phyloP scores from a whole-genome alignment of 495 filamentous ascomycete species.

The Penicillium goetzii region DNA sequence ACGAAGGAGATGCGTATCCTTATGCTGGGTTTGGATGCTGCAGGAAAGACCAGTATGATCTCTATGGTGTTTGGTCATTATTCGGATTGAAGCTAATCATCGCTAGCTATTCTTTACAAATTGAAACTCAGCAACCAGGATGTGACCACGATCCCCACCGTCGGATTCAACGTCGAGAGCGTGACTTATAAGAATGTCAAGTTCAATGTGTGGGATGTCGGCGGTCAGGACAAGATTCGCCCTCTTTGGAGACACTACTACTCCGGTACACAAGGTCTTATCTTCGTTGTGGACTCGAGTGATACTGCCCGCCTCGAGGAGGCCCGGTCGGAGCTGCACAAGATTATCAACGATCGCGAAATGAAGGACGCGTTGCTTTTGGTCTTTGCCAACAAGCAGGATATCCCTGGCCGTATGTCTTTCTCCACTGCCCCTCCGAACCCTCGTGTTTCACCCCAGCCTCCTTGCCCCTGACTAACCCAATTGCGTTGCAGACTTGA shows the following conservation, averaged over 20 bases:
- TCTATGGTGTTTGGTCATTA: not conserved
- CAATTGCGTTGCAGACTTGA: slow-evolving; percentile 64
- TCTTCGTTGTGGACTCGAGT: slow-evolving; percentile 95
- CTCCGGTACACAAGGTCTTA: slow-evolving; percentile 93
- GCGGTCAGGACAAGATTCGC: slow-evolving; percentile 98
- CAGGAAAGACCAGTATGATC: slow-evolving; percentile 87
- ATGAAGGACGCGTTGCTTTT: slow-evolving; percentile 95
- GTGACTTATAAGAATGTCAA: slow-evolving; percentile 99
- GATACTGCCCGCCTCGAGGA: slow-evolving; percentile 88
- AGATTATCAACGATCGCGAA: slow-evolving; percentile 95
- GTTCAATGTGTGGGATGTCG: slow-evolving; percentile 99
- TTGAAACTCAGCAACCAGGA: slow-evolving; percentile 92
- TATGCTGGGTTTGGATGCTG: slow-evolving; percentile 97
- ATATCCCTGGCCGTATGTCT: slow-evolving; percentile 77
- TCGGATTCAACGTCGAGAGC: slow-evolving; percentile 99
- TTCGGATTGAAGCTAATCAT: slow-evolving; percentile 16
- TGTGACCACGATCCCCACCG: slow-evolving; percentile 98
- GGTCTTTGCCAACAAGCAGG: slow-evolving; percentile 99
- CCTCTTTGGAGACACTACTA: slow-evolving; percentile 99
- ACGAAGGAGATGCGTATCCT: slow-evolving; percentile 98
- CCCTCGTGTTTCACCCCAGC: not conserved
- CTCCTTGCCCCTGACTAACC: slow-evolving; percentile 20
- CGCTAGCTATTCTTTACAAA: slow-evolving; percentile 93
- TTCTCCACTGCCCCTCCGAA: not conserved
- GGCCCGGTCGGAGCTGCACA: slow-evolving; percentile 84